Evolutionary conservation across 179 eudicot genomes (phyloP).

Genomic region (Silene noctiflora): DNA sequence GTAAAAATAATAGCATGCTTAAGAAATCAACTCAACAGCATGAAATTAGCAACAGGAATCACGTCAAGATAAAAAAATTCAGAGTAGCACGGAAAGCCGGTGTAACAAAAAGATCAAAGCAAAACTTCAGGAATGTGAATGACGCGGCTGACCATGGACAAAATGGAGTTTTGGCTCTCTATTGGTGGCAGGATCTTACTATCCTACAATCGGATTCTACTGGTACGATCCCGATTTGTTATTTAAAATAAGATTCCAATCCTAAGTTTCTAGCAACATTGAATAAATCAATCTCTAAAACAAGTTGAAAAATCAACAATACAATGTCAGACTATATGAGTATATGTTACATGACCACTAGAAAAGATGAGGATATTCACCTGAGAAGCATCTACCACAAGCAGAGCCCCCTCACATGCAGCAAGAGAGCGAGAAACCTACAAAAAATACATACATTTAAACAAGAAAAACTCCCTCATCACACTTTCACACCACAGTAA

Average conservation of each 20-base stretch:
- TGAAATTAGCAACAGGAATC: not conserved
- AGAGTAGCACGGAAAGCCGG: not conserved
- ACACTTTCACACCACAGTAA: not conserved
- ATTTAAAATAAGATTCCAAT: too few relatives aligned
- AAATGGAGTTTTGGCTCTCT: too few relatives aligned
- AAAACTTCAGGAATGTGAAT: not conserved
- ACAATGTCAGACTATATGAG: not conserved
- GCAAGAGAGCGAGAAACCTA: conserved; percentile 99
- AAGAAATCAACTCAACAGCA: not conserved
- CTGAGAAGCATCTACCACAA: conserved; percentile 95
- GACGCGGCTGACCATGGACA: not conserved
- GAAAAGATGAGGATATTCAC: conserved; percentile 33
- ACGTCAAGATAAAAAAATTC: not conserved
- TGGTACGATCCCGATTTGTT: too few relatives aligned
- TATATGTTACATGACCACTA: conserved; percentile 5
- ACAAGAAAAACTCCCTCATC: not conserved
- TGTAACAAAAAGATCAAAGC: not conserved
- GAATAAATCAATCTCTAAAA: too few relatives aligned
- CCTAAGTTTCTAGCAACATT: too few relatives aligned
- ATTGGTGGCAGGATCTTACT: too few relatives aligned
- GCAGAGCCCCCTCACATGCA: conserved; percentile 99
- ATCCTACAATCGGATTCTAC: too few relatives aligned
- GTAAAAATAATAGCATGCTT: conserved; percentile 20
- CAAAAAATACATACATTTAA: conserved; percentile 1
- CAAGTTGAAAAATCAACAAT: too few relatives aligned